Percentiles rank a stretch among this genome's conserved stretches.
Evolutionary conservation across 352 stramenopile genomes (phyloP).

Genomic region (Phytophthora boehmeriae): DNA sequence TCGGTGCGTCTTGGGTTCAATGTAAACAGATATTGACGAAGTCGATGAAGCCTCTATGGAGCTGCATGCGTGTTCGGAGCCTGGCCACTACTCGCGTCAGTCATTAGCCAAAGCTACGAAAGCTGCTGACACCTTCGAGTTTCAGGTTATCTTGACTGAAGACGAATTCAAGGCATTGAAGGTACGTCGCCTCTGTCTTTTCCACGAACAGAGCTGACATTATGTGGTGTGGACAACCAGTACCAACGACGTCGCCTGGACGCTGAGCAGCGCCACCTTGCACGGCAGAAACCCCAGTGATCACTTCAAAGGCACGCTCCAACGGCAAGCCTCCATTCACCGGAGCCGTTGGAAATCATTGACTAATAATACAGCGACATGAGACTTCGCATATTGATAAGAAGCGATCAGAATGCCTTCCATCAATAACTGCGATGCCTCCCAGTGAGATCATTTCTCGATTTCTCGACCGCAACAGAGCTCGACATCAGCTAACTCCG

Average conservation of each 20-base stretch:
- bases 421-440: conserved; percentile 8
- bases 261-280: conserved; percentile 61
- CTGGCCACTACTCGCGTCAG: conserved; percentile 58
- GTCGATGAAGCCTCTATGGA: conserved; percentile 51
- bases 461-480: background rate
- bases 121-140: conserved; percentile 39
- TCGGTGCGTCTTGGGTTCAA: background rate
- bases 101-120: conserved; percentile 27
- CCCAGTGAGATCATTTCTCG: background rate
- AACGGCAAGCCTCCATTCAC: conserved; percentile 16
- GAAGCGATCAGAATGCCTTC: conserved; percentile 9
- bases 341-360: conserved; percentile 14
- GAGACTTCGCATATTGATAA: conserved; percentile 6
- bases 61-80: conserved; percentile 48
- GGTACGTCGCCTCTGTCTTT: conserved; percentile 21
- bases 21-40: conserved; percentile 40
- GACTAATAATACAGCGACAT: conserved; percentile 30
- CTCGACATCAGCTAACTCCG: background rate
- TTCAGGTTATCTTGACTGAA: conserved; percentile 66
- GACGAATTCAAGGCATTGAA: conserved; percentile 64
- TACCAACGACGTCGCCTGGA: conserved; percentile 59
- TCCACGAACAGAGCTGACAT: background rate
- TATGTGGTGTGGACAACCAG: conserved; percentile 12
- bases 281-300: conserved; percentile 24
- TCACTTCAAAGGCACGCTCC: background rate